These are phyloP conservation scores for Phytophthora rubi DNA, from an alignment of 352 stramenopile species.

Conservation along the genomic window DNA sequence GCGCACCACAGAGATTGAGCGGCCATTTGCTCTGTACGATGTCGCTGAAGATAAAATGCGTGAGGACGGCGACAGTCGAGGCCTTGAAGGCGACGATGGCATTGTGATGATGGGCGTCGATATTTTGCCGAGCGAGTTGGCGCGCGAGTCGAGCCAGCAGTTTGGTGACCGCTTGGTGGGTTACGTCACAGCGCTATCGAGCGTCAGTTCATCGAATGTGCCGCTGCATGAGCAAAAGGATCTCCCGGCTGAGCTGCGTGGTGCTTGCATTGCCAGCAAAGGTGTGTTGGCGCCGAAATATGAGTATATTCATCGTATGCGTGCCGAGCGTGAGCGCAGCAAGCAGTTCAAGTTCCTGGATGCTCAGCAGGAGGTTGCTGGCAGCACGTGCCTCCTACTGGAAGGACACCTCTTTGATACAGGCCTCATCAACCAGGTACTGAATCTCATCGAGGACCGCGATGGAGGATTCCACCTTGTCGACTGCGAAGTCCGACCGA, in stretches of 20 bases:
- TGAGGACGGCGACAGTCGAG: constrained; percentile 58
- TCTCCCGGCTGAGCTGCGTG: constrained; percentile 79
- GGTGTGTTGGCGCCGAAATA: constrained; percentile 88
- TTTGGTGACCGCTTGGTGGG: constrained; percentile 94
- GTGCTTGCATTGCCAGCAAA: constrained; percentile 92
- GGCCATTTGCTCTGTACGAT: constrained; percentile 94
- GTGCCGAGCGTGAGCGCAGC: constrained; percentile 79
- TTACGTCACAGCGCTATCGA: constrained; percentile 77
- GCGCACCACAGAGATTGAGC: constrained; percentile 93
- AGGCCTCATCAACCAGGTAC: constrained; percentile 95
- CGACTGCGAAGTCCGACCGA: constrained; percentile 90
- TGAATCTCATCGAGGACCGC: constrained; percentile 94
- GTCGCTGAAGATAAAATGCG: constrained; percentile 72
- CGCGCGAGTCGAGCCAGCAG: constrained; percentile 93
- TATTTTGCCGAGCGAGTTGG: constrained; percentile 95
- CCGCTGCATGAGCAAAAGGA: constrained; percentile 57
- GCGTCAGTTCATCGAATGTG: constrained; percentile 57
- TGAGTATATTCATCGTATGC: constrained; percentile 93
- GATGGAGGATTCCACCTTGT: constrained; percentile 90
- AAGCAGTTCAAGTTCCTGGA: constrained; percentile 68
- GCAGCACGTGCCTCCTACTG: constrained; percentile 81
- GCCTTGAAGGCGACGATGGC: constrained; percentile 56
- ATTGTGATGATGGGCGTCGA: constrained; percentile 96
- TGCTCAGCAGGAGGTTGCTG: constrained; percentile 75
- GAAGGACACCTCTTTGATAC: constrained; percentile 97